A percentile compares a stretch with the other conserved stretches of the same genome.
Conservation (phyloP, 164 flowering plant species). For the Brasenia schreberi region DNA sequence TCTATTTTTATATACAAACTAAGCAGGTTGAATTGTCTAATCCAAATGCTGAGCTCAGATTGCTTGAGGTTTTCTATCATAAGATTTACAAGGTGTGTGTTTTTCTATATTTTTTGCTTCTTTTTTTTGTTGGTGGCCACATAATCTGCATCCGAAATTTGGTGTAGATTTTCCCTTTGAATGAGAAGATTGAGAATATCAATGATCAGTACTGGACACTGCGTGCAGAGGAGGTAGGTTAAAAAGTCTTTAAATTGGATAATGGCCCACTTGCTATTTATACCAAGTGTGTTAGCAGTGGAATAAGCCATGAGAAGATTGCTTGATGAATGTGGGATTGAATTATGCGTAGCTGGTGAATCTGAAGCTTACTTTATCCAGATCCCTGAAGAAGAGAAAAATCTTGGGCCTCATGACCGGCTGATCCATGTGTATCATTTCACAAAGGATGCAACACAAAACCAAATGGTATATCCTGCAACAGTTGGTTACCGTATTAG, state of each 20-base stretch:
- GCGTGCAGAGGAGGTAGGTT: slow-evolving; percentile 67
- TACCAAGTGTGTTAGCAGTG: neutral
- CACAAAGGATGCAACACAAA: slow-evolving; percentile 52
- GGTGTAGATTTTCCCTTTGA: slow-evolving; percentile 59
- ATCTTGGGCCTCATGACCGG: slow-evolving; percentile 63
- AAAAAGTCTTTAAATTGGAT: slow-evolving; percentile 2
- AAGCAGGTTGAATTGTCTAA: slow-evolving; percentile 50
- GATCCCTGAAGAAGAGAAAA: slow-evolving; percentile 83
- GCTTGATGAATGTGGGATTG: neutral
- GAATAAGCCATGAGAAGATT: too few species aligned
- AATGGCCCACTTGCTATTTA: neutral
- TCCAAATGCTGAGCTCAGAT: slow-evolving; percentile 44
- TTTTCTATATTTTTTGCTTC: neutral
- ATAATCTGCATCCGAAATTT: neutral
- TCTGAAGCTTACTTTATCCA: slow-evolving; percentile 4
- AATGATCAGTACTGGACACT: slow-evolving; percentile 90
- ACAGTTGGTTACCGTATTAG: too few species aligned
- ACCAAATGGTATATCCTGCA: slow-evolving; percentile 32
- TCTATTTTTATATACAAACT: neutral
- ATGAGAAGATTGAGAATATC: slow-evolving; percentile 73
- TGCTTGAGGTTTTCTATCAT: slow-evolving; percentile 59
- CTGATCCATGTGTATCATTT: slow-evolving; percentile 78
- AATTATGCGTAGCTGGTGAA: neutral
- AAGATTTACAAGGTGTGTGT: slow-evolving; percentile 50
- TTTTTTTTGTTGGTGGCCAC: neutral